Conservation (phyloP, 1,284 basidiomycete genomes). For the Austroboletus niveus region DNA sequence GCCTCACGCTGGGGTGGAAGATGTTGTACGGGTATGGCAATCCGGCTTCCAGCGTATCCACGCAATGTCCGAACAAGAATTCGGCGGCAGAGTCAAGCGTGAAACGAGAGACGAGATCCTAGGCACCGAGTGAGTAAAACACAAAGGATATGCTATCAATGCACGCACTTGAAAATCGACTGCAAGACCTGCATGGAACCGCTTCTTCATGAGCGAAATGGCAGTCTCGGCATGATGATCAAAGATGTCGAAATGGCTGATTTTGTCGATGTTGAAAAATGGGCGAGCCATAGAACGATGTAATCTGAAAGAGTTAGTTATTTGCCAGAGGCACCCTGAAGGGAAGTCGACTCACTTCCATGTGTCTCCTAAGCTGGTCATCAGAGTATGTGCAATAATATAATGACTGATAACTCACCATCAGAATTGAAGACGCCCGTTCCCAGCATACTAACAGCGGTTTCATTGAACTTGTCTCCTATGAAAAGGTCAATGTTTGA, state of each 20-base stretch:
- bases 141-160: neutral
- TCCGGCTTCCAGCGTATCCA: conserved; percentile 27
- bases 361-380: conserved; percentile 31
- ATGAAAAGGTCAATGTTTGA: conserved; percentile 3
- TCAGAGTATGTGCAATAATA: neutral
- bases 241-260: conserved; percentile 49
- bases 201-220: conserved; percentile 35
- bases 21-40: conserved; percentile 32
- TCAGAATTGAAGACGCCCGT: conserved; percentile 49
- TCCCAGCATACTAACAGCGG: conserved; percentile 37
- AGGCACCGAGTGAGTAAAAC: neutral
- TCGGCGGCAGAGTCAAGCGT: conserved; percentile 34
- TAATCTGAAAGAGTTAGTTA: conserved; percentile 24
- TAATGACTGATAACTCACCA: conserved; percentile 24
- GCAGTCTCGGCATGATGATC: conserved; percentile 39
- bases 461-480: conserved; percentile 32
- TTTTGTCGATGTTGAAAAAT: conserved; percentile 44
- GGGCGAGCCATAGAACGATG: conserved; percentile 48
- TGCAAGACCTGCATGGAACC: conserved; percentile 33
- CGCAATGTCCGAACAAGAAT: conserved; percentile 40
- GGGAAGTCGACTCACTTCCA: conserved; percentile 37
- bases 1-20: neutral
- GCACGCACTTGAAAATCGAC: conserved; percentile 43
- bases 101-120: conserved; percentile 31
- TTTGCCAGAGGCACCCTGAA: neutral